Conservation (phyloP, 192 early-diverging fungal species). For the Linnemannia zychae region DNA sequence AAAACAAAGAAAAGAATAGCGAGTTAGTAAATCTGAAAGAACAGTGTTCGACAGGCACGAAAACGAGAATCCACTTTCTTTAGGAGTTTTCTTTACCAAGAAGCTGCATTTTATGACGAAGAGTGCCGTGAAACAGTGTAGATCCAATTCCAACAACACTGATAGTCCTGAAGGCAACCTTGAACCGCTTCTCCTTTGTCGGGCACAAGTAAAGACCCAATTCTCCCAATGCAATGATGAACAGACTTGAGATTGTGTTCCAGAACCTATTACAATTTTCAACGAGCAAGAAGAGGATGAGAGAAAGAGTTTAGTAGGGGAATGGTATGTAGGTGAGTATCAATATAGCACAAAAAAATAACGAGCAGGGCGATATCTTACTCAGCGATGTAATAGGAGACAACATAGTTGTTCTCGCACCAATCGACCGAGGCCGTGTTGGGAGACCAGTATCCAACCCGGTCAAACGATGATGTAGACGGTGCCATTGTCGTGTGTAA, state of each 20-base stretch:
- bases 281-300: not conserved
- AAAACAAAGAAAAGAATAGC: no score
- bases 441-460: constrained; percentile 54
- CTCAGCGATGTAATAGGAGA: constrained; percentile 68
- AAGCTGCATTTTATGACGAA: constrained; percentile 78
- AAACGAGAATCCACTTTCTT: constrained; percentile 7
- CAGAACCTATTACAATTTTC: constrained; percentile 48
- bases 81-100: constrained; percentile 67
- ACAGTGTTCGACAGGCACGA: no score
- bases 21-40: no score
- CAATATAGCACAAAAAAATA: not conserved
- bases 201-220: constrained; percentile 65
- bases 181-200: constrained; percentile 60
- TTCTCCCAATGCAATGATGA: constrained; percentile 72
- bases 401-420: constrained; percentile 66
- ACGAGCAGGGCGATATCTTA: constrained; percentile 16
- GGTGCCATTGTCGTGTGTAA: constrained; percentile 27
- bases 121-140: constrained; percentile 83
- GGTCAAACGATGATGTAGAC: constrained; percentile 46
- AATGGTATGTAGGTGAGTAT: not conserved
- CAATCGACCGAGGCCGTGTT: constrained; percentile 56
- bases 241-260: constrained; percentile 76
- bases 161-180: constrained; percentile 68
- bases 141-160: constrained; percentile 81
- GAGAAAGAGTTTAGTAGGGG: not conserved